phyloP scores from a whole-genome alignment of 371 early-diverging fungal genomes.

The Apophysomyces ossiformis region DNA sequence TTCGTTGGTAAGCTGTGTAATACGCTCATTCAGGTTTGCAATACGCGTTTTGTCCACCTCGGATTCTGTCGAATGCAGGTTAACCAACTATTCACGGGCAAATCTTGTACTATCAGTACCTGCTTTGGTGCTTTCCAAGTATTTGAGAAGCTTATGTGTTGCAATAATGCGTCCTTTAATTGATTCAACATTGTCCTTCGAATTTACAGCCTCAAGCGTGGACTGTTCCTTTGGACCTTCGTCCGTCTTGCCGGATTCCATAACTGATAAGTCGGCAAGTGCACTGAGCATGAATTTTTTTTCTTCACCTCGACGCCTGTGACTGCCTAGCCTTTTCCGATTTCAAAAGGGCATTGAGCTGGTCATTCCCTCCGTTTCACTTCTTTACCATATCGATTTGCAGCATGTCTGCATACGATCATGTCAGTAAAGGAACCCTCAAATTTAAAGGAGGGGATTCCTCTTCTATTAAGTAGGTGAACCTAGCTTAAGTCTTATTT shows the following conservation, averaged over 20 bases:
- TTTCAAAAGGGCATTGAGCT: no score
- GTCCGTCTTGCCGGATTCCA: not conserved
- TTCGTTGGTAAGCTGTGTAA: not conserved
- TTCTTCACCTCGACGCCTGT: no score
- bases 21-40: constrained; percentile 1
- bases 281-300: no score
- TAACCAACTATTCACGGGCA: not conserved
- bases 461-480: constrained; percentile 52
- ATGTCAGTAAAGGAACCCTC: constrained; percentile 59
- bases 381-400: not conserved
- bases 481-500: not conserved
- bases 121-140: constrained; percentile 8
- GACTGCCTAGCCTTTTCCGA: no score
- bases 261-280: not conserved
- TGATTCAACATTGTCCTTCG: constrained; percentile 9
- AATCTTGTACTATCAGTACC: not conserved
- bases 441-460: constrained; percentile 65
- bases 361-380: constrained; percentile 1
- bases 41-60: not conserved
- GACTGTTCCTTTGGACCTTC: not conserved
- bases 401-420: constrained; percentile 57
- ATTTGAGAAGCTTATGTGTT: constrained; percentile 4
- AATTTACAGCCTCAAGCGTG: constrained; percentile 8
- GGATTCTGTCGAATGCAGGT: constrained; percentile 1
- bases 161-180: constrained; percentile 18